Evolutionary conservation across 2,329 filamentous ascomycete species (phyloP).

Genomic region (Thermothelomyces thermophilus): DNA sequence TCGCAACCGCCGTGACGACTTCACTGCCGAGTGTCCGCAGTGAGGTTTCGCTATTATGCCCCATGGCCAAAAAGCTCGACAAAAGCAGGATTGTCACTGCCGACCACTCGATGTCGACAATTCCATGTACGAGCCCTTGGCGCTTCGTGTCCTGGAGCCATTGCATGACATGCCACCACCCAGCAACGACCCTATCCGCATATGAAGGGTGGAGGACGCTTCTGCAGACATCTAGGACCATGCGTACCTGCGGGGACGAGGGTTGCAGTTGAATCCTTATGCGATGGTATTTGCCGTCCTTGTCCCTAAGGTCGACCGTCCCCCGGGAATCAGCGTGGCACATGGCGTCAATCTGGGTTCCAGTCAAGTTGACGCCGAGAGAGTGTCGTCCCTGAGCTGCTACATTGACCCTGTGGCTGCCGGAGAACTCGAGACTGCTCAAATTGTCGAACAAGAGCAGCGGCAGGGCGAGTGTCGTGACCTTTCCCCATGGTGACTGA

Average conservation of each 20-base stretch:
- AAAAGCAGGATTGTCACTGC: constrained; percentile 58
- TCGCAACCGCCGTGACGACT: constrained; percentile 8
- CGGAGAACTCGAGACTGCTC: constrained; percentile 51
- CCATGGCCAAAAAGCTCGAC: constrained; percentile 55
- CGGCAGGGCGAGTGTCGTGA: constrained; percentile 61
- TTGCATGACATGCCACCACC: constrained; percentile 67
- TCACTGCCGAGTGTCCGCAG: constrained; percentile 8
- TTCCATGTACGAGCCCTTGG: constrained; percentile 27
- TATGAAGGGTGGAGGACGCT: constrained; percentile 55
- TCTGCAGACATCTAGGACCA: constrained; percentile 54
- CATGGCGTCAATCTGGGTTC: constrained; percentile 46
- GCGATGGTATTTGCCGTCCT: constrained; percentile 56
- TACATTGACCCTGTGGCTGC: constrained; percentile 42
- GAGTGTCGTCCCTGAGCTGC: constrained; percentile 44
- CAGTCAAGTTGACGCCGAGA: constrained; percentile 40
- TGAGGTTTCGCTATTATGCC: constrained; percentile 27
- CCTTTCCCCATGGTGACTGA: constrained; percentile 68
- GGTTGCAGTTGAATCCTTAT: constrained; percentile 63
- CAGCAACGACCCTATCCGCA: constrained; percentile 56
- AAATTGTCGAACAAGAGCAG: constrained; percentile 53
- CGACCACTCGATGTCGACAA: constrained; percentile 60
- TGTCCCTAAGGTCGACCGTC: constrained; percentile 59
- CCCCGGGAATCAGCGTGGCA: constrained; percentile 54
- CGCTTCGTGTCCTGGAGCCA: constrained; percentile 45
- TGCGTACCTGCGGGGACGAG: constrained; percentile 53